Evolutionary conservation across 495 filamentous ascomycete species (phyloP).

Genomic region (Arthonia radiata): DNA sequence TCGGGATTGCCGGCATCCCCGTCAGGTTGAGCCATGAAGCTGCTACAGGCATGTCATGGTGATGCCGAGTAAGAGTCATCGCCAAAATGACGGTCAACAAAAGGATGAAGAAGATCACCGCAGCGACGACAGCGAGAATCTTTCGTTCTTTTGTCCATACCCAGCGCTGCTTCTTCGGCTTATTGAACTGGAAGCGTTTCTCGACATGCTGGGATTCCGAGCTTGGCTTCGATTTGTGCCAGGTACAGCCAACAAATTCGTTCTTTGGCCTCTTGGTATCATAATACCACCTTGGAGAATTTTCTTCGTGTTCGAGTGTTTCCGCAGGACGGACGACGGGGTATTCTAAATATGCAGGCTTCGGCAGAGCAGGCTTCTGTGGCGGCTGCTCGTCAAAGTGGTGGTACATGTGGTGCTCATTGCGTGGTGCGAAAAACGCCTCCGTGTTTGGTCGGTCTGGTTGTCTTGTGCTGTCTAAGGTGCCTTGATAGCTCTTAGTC

Average conservation of each 20-base stretch:
- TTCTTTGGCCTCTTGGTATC: slow-evolving; percentile 18
- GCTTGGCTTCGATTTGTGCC: slow-evolving; percentile 36
- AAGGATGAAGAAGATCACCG: slow-evolving; percentile 29
- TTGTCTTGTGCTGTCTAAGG: no score
- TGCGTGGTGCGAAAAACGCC: no score
- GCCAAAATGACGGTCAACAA: slow-evolving; percentile 34
- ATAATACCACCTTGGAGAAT: slow-evolving; percentile 21
- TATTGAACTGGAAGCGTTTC: slow-evolving; percentile 33
- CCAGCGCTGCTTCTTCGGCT: slow-evolving; percentile 31
- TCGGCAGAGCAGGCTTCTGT: no score
- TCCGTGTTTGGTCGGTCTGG: no score
- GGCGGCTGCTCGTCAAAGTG: no score
- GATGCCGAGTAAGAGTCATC: slow-evolving; percentile 29
- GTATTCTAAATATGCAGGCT: no score
- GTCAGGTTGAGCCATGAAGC: slow-evolving; percentile 62
- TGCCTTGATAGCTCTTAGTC: no score
- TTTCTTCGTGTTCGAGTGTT: no score
- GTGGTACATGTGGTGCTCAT: no score
- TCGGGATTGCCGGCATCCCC: slow-evolving; percentile 63
- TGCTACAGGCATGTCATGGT: slow-evolving; percentile 17
- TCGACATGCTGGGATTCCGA: slow-evolving; percentile 28
- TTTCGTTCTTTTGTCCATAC: slow-evolving; percentile 36
- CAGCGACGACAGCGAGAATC: slow-evolving; percentile 25
- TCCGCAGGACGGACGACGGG: no score
- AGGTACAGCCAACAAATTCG: slow-evolving; percentile 22